Percentiles rank a stretch among this genome's conserved stretches.
Evolutionary conservation across 441 rosid species (phyloP).

Genomic region (Jatropha podagrica): DNA sequence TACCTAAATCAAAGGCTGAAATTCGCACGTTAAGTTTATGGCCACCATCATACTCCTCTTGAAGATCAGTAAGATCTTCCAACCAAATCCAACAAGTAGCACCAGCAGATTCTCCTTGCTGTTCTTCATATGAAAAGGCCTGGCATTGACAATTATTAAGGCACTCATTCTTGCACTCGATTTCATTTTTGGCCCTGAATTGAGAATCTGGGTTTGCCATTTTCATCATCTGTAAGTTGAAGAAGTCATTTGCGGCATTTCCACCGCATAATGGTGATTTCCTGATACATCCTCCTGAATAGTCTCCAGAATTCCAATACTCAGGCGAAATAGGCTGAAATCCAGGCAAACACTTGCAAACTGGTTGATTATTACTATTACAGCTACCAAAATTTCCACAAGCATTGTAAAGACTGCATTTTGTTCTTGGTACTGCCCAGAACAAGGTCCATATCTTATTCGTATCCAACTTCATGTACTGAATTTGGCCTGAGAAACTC

Average conservation of each 20-base stretch:
- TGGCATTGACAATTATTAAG: slow-evolving; percentile 50
- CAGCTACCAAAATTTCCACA: slow-evolving; percentile 67
- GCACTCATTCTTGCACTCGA: slow-evolving; percentile 52
- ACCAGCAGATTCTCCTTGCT: slow-evolving; percentile 12
- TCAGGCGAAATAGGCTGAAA: slow-evolving; percentile 38
- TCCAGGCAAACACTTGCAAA: slow-evolving; percentile 63
- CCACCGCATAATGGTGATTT: slow-evolving; percentile 39
- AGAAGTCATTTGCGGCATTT: slow-evolving; percentile 33
- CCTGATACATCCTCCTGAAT: slow-evolving; percentile 52
- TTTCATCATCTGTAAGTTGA: slow-evolving; percentile 47
- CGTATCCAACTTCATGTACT: slow-evolving; percentile 32
- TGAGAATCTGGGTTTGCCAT: slow-evolving; percentile 51
- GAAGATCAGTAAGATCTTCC: slow-evolving; percentile 44
- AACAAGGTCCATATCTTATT: slow-evolving; percentile 41
- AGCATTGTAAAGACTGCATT: slow-evolving; percentile 42
- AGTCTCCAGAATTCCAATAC: slow-evolving; percentile 44
- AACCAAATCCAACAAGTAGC: slow-evolving; percentile 65
- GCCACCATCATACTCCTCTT: slow-evolving; percentile 45
- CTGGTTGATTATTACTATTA: slow-evolving; percentile 37
- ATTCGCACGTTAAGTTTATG: slow-evolving; percentile 42
- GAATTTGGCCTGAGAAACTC: slow-evolving; percentile 49
- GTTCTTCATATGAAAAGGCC: slow-evolving; percentile 45
- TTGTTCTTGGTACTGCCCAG: slow-evolving; percentile 53
- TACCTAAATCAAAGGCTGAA: slow-evolving; percentile 50
- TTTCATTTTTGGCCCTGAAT: slow-evolving; percentile 36